Evolutionary conservation across 2,329 filamentous ascomycete species (phyloP).

Genomic region (Pseudocercospora cruenta): DNA sequence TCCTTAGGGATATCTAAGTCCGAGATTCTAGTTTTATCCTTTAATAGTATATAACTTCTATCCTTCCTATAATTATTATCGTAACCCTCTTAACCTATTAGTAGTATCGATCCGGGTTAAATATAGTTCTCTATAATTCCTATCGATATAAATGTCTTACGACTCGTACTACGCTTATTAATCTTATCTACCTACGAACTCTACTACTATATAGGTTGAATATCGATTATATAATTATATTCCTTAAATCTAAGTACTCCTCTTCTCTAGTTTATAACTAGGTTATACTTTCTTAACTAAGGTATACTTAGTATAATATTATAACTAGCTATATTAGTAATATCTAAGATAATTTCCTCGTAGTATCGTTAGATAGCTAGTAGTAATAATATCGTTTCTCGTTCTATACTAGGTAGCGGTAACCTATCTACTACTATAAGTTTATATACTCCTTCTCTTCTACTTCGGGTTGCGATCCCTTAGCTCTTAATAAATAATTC

Average conservation of each 20-base stretch:
- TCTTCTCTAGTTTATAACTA: conserved; percentile 8
- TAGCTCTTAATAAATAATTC: not conserved
- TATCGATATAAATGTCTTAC: too few relatives aligned
- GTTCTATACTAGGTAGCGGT: not conserved
- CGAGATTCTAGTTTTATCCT: too few relatives aligned
- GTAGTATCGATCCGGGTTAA: too few relatives aligned
- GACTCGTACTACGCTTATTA: too few relatives aligned
- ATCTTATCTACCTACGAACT: conserved; percentile 9
- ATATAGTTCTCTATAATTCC: too few relatives aligned
- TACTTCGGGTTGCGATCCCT: not conserved
- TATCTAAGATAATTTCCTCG: conserved; percentile 15
- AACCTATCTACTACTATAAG: not conserved
- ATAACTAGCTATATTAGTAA: conserved; percentile 19
- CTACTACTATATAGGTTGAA: conserved; percentile 5
- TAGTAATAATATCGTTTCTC: conserved; percentile 11
- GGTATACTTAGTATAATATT: conserved; percentile 13
- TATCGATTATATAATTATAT: conserved; percentile 8
- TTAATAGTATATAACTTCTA: too few relatives aligned
- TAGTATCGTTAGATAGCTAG: conserved; percentile 11
- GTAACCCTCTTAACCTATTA: too few relatives aligned
- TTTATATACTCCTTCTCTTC: conserved; percentile 2
- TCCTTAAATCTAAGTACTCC: conserved; percentile 9
- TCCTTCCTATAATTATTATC: too few relatives aligned
- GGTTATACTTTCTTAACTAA: conserved; percentile 12
- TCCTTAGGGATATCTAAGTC: too few relatives aligned